Base-by-base conservation (phyloP, 805 yeast genomes). In the Candida krabiensis region DNA sequence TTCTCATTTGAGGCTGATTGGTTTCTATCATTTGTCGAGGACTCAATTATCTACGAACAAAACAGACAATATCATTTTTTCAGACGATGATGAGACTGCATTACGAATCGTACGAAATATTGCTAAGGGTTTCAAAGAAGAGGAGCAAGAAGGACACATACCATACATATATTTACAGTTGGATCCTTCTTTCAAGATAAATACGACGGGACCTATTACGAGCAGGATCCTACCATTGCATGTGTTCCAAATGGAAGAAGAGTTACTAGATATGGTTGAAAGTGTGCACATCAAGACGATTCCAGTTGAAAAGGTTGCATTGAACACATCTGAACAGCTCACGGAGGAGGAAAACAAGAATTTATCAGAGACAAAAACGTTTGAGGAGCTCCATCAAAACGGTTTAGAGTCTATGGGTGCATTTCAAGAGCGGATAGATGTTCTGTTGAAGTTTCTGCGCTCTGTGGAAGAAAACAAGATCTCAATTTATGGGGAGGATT, bases 1-100 rank as follows among this genome's bases (percentile, higher is more conserved):
- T 27, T 40, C 55, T 3, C 49, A 55, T 31, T 35, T 58, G 26
- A 28, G 34, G 16, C 37, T 58, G 8, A 43, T 58, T n/a, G 63
- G 63, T 2, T 38, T 53, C 17, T 58, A 53, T 37, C 24, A 30
- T 3, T 41, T 48, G 3, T 29, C 41, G 9, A 24, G 37, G 3
- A 16, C 9, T n/a, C n/a, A n/a, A n/a, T 15, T 22, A 14, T 3
- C 6, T 33, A 19, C 24, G 25, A n/a, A n/a, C 9, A 9, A 27
- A 16, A 19, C 21, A 4, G 26, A 4, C 7, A 25, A n/a, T 3
- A 5, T 5, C 7, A 15, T n/a, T 14, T 27, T 35, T 6, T 13
- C 19, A 2, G 19, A 22, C 11, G n/a, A 18, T 19, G 33, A 23
- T 9, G 8, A 14, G 15, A 17, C 7, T n/a, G 34, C 18, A 15